Evolutionary conservation across 1,139 yeast genomes (phyloP).

Genomic region (Magnusiomyces fungicola): DNA sequence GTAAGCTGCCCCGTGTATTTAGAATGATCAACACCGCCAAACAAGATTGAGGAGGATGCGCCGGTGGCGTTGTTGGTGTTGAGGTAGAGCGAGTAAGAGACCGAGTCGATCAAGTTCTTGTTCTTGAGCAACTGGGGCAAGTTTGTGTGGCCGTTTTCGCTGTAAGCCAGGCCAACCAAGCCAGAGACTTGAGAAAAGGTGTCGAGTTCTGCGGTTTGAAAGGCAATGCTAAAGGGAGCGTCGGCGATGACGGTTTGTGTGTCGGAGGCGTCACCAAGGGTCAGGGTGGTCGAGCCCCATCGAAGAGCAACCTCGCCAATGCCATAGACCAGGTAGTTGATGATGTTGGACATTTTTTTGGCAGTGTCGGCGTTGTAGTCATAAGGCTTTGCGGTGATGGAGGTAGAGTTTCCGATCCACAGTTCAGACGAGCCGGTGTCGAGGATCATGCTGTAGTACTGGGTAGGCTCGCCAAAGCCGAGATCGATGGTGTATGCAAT

Average conservation of each 20-base stretch:
- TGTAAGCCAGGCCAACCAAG: neutral
- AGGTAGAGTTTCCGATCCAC: neutral
- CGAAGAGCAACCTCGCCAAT: neutral
- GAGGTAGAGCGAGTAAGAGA: neutral
- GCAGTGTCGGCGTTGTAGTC: neutral
- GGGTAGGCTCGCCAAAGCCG: neutral
- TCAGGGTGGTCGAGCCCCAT: neutral
- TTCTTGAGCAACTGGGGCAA: neutral
- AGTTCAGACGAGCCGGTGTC: slow-evolving; percentile 2
- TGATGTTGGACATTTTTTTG: neutral
- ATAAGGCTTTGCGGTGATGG: neutral
- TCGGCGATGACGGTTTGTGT: too few species aligned
- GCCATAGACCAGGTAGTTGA: neutral
- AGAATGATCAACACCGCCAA: slow-evolving; percentile 53
- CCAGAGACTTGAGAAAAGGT: slow-evolving; percentile 1
- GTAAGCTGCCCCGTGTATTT: slow-evolving; percentile 43
- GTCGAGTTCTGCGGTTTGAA: neutral
- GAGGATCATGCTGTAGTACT: neutral
- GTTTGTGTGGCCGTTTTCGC: neutral
- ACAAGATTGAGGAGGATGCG: slow-evolving; percentile 41
- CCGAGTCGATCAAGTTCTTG: neutral
- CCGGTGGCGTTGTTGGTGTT: slow-evolving; percentile 22
- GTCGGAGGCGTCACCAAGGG: too few species aligned
- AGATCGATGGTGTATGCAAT: neutral
- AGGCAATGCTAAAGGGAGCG: neutral